Percentiles rank a stretch among this genome's conserved stretches.
phyloP scores from a whole-genome alignment of 495 filamentous ascomycete species.

The Astrocystis sublimbata region DNA sequence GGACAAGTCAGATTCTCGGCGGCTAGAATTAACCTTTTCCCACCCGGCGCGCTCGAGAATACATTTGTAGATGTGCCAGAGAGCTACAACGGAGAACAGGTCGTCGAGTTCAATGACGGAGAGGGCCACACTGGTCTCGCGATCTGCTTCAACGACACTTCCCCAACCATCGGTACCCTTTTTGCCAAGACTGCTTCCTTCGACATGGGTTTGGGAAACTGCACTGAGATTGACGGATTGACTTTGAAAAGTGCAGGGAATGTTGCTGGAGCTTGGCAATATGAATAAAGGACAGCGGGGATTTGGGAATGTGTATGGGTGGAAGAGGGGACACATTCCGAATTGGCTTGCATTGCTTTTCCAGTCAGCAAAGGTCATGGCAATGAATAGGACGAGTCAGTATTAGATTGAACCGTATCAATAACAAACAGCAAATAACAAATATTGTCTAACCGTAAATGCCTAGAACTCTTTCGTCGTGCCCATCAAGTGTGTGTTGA shows the following conservation, averaged over 20 bases:
- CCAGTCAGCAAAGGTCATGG: background rate
- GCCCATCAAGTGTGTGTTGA: no score
- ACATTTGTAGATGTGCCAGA: no score
- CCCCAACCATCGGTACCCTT: constrained; percentile 14
- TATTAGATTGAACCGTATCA: constrained; percentile 1
- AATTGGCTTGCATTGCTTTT: constrained; percentile 16
- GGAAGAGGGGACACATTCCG: background rate
- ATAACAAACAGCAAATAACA: no score
- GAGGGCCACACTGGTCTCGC: constrained; percentile 21
- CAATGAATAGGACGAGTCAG: background rate
- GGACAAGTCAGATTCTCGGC: constrained; percentile 62
- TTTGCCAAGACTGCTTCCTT: constrained; percentile 28
- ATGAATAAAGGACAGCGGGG: constrained; percentile 12
- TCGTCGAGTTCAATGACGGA: constrained; percentile 27
- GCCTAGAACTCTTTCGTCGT: no score
- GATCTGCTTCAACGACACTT: constrained; percentile 23
- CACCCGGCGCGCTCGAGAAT: constrained; percentile 58
- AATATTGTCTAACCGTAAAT: no score
- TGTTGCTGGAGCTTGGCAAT: constrained; percentile 25
- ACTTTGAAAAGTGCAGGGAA: background rate
- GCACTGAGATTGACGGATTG: constrained; percentile 23
- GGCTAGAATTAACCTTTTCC: constrained; percentile 59
- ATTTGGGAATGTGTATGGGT: background rate
- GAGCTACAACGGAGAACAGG: background rate
- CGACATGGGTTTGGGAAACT: background rate